Evolutionary conservation across 1,284 basidiomycete genomes (phyloP).

Genomic region (Tilletia setariae): DNA sequence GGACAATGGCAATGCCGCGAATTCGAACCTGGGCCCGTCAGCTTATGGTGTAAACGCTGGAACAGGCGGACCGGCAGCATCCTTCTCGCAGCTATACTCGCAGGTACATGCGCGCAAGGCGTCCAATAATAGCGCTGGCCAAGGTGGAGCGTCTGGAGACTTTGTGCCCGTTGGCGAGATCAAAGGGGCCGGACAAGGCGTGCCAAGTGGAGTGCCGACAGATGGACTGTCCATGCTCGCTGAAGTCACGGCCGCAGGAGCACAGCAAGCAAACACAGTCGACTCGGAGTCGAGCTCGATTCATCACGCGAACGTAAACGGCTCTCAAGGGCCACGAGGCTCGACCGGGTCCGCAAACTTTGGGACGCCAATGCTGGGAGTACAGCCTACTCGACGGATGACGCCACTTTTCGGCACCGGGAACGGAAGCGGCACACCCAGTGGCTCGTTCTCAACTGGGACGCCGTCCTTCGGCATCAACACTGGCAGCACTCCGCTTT

Average conservation of each 20-base stretch:
- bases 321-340: too few species aligned
- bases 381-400: background rate
- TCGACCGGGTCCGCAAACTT: background rate
- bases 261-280: too few species aligned
- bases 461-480: slow-evolving; percentile 4
- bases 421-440: background rate
- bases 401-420: slow-evolving; percentile 1
- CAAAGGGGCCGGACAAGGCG: background rate
- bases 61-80: background rate
- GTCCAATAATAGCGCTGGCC: background rate
- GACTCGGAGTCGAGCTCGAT: background rate
- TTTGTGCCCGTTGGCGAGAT: background rate
- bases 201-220: background rate
- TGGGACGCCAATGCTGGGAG: background rate
- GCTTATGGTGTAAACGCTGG: background rate
- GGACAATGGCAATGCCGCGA: background rate
- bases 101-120: slow-evolving; percentile 6
- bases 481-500: background rate
- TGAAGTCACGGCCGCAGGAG: background rate
- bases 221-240: slow-evolving; percentile 12
- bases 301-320: background rate
- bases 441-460: background rate
- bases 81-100: background rate
- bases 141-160: background rate
- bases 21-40: background rate